Base-by-base conservation (phyloP, 2,329 filamentous ascomycete genomes). In the Albifimbria verrucaria region DNA sequence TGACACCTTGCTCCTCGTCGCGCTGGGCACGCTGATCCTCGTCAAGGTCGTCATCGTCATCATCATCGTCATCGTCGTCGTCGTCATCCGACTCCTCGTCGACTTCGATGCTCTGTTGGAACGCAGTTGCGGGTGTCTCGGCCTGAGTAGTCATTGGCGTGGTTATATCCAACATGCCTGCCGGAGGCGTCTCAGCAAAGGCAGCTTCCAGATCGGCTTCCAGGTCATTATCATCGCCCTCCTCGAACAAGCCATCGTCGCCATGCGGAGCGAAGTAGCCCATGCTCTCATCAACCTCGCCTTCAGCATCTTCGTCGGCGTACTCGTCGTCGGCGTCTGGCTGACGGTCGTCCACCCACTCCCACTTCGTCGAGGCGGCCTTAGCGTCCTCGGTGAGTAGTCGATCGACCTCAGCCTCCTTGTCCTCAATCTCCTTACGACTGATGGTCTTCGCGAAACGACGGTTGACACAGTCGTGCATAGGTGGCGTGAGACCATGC, bases 401-500 rank as follows among this genome's bases (percentile, higher is more conserved):
- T 44, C 87, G 80, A 57, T 91, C 85, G 28, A 95, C 90, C 60
- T 89, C 83, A 52, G 86, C 83, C 65, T 96, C 91, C 48, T 93
- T 90, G 60, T 90, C 87, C 66, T 93, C 88, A 57, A 94, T 92
- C 58, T 92, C 89, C 55, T 90, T 87, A 53, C 92, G 86, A 55
- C 87, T 90, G 50, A 93, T 83, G 3, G 90, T 86, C 65, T 92
- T 92, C 53, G 91, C 84, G 71, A 96, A 96, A 26, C 92, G 82
- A 24, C 90, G 84, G 67, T 90, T 91, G 43, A 89, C 80, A 43
- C 88, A 90, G 75, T 90, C 90, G 65, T 90, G 88, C 86, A 96
- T 90, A 1, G 92, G 92, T 5, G 92, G 90, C 2, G 91, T 94
- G 20, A 96, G 76, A 26, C 92, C 92, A 69, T 96, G 92, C 1